Evolutionary conservation across 208 protist genomes (phyloP).

Genomic region (Leishmania guyanensis): DNA sequence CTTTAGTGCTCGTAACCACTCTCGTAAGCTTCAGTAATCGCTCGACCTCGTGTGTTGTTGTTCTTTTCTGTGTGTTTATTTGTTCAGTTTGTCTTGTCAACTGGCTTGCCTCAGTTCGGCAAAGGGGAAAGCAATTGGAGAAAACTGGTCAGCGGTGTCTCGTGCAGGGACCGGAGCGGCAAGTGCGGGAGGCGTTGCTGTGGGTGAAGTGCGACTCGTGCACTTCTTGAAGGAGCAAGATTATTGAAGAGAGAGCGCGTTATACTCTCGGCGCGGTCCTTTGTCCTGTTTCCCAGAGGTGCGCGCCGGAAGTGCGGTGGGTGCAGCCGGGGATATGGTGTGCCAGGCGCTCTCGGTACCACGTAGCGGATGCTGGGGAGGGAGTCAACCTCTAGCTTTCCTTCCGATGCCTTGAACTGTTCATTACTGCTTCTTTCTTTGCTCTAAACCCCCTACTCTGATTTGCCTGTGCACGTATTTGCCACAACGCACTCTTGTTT

Average conservation of each 20-base stretch:
- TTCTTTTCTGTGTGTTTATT: neutral
- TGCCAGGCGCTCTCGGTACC: neutral
- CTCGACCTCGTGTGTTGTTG: neutral
- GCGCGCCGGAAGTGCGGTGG: neutral
- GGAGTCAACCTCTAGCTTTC: too few relatives aligned
- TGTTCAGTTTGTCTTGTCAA: constrained; percentile 7
- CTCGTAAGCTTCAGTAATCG: constrained; percentile 13
- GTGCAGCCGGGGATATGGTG: neutral
- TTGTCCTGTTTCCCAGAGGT: neutral
- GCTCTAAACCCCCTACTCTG: neutral
- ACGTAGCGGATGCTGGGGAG: neutral
- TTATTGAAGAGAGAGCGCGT: neutral
- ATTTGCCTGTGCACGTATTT: neutral
- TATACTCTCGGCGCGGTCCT: neutral
- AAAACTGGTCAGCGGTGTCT: neutral
- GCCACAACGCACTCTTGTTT: neutral
- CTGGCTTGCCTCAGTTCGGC: neutral
- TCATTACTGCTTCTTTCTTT: too few relatives aligned
- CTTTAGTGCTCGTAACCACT: constrained; percentile 9
- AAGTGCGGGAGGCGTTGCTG: neutral
- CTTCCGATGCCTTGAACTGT: neutral
- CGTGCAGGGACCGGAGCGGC: neutral
- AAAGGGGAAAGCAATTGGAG: constrained; percentile 4
- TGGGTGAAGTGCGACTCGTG: neutral
- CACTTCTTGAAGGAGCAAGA: neutral